Evolutionary conservation across 495 filamentous ascomycete species (phyloP).

Genomic region (Massariosphaeria phaeospora): DNA sequence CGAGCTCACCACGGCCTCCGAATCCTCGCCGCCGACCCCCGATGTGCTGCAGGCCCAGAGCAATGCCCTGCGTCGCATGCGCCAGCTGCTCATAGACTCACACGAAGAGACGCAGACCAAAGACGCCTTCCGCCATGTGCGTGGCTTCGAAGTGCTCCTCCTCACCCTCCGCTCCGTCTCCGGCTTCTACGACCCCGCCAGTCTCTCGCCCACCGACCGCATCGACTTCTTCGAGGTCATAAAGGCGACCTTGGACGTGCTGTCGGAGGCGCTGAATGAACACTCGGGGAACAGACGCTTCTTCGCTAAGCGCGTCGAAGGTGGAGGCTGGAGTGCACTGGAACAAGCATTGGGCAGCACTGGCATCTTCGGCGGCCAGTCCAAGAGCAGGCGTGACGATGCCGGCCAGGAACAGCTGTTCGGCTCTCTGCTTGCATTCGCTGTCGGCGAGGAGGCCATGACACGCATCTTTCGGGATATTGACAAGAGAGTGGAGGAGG

Average conservation of each 20-base stretch:
- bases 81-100: conserved; percentile 55
- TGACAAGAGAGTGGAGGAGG: conserved; percentile 11
- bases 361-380: conserved; percentile 50
- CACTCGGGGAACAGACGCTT: conserved; percentile 85
- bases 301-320: conserved; percentile 66
- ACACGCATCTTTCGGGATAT: conserved; percentile 33
- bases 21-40: conserved; percentile 17
- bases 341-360: conserved; percentile 61
- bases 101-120: conserved; percentile 47
- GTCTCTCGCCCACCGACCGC: conserved; percentile 55
- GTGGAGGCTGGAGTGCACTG: conserved; percentile 73
- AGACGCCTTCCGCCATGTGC: conserved; percentile 78
- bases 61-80: conserved; percentile 41
- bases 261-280: conserved; percentile 70
- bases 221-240: conserved; percentile 62
- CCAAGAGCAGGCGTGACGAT: conserved; percentile 43
- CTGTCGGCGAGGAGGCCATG: conserved; percentile 60
- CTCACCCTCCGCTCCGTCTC: conserved; percentile 62
- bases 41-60: conserved; percentile 30
- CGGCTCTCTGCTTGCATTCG: conserved; percentile 77
- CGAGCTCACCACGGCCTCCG: conserved; percentile 24
- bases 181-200: conserved; percentile 64
- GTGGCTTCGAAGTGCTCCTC: conserved; percentile 73
- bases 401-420: conserved; percentile 71
- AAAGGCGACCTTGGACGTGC: conserved; percentile 61